Evolutionary conservation across 805 yeast species (phyloP).

Genomic region (Ogataea corticis): DNA sequence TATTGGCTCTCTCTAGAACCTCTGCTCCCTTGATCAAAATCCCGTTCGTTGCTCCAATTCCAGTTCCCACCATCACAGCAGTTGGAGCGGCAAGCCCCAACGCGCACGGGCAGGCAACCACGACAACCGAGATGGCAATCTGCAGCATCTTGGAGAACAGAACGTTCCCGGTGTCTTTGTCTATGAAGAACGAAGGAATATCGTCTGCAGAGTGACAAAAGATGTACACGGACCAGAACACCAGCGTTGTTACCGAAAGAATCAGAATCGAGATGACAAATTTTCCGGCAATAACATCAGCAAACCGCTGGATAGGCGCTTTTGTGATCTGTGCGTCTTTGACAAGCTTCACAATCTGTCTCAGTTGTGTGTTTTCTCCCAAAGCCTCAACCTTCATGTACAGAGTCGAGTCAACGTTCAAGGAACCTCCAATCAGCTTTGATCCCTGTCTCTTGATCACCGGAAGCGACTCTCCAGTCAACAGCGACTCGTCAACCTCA

Average conservation of each 20-base stretch:
- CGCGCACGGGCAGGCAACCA: slow-evolving; percentile 99
- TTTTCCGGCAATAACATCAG: slow-evolving; percentile 80
- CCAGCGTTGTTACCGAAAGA: slow-evolving; percentile 67
- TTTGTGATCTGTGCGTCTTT: slow-evolving; percentile 84
- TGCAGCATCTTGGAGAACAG: slow-evolving; percentile 44
- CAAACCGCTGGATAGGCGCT: slow-evolving; percentile 89
- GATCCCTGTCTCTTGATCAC: slow-evolving; percentile 63
- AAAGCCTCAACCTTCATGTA: slow-evolving; percentile 67
- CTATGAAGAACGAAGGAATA: slow-evolving; percentile 31
- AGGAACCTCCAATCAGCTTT: slow-evolving; percentile 82
- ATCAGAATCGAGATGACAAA: slow-evolving; percentile 77
- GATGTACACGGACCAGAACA: slow-evolving; percentile 52
- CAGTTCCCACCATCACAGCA: slow-evolving; percentile 98
- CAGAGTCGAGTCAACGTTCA: slow-evolving; percentile 75
- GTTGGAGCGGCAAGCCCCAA: slow-evolving; percentile 97
- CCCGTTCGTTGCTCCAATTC: slow-evolving; percentile 89
- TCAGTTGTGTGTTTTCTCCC: slow-evolving; percentile 82
- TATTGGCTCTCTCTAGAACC: slow-evolving; percentile 70
- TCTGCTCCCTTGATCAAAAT: slow-evolving; percentile 93
- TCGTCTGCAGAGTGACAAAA: slow-evolving; percentile 10
- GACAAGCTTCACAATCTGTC: slow-evolving; percentile 83
- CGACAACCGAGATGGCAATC: slow-evolving; percentile 86
- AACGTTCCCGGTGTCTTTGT: slow-evolving; percentile 21
- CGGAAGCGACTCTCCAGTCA: slow-evolving; percentile 90
- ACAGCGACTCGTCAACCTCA: slow-evolving; percentile 82